Base-by-base conservation (phyloP, 1,139 yeast genomes). In the Protomyces lactucae-debilis region DNA sequence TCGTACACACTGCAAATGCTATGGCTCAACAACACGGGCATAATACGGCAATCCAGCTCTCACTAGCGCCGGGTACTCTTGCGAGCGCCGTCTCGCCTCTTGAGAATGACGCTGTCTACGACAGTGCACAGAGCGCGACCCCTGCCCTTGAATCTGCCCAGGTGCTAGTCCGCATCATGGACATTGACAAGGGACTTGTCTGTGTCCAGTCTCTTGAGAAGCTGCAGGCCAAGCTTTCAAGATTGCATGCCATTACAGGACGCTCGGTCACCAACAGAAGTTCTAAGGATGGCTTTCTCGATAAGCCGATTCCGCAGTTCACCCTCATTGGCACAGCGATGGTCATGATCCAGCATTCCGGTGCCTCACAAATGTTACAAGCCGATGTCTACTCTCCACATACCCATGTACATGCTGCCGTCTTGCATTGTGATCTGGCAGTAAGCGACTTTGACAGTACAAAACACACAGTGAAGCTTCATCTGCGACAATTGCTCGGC, bases 161-260 rank as follows among this genome's bases (percentile, higher is more conserved):
- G 69, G 10, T 68, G 21, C 67, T 67, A 51, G 70, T 71, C 35
- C 65, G 75, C 6, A 67, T 71, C 2, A 60, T 69, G 57, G 72
- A 73, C 52, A 66, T 61, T 54, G 67, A 57, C 2, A 60, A 60
- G 1, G 59, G 64, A 10, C 56, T 65, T 21, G 66, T 73, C 39
- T 28, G 40, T 55, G 23, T 68, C 1, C 59, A 67, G 60, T 61
- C 71, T 14, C 37, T 68, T 3, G 65, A 43, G 18, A 57, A 55
- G 43, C 66, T 69, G 5, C 66, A 60, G 21, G 46, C 39, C 14
- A 55, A 54, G 28, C n/a, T 51, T 3, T 21, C 28, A 3, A 46
- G 55, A 35, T 12, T 48, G 14, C 16, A 12, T 5, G 43, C 43
- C 5, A 14, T n/a, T 2, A 1, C 43, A 12, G 18, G 16, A 14